Evolutionary conservation across 768 basidiomycete genomes (phyloP), one percentile per base, ranked within the genome.

Genomic region (Lanmaoa pseudosensibilis): DNA sequence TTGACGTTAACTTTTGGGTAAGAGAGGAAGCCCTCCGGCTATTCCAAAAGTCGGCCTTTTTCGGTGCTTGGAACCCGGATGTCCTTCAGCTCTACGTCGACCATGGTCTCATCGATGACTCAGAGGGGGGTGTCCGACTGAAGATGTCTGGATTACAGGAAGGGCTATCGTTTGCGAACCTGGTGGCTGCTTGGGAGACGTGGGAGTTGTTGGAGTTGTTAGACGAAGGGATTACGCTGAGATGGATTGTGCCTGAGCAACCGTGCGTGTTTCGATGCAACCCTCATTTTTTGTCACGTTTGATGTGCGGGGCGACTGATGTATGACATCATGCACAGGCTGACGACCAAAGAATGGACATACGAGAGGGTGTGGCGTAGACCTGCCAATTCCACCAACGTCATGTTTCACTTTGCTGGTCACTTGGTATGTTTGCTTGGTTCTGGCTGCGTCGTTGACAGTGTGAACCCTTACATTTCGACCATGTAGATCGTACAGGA

Each of bases 81-180:
- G 83, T 82, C 5, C 75, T 93, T 27, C 71, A 76, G 38, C 53
- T 75, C 19, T 92, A 92, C 64, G 72, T 89, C 53, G 78, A 86
- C 30, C 77, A 82, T 56, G 89, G 78, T 4, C 72, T 87, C 6
- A 57, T 60, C 3, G 70, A 74, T 45, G 62, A 69, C 21, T 44
- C 62, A 4, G 65, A 64, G 16, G 77, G 79, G 0, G 71, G 75
- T 1, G 78, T 84, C 11, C 76, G 68, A 41, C 80, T 93, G 38
- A 92, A 91, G 69, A 90, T 81, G 79, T 72, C 83, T 2, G 78
- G 78, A 2, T 58, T 88, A 6, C 85, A 84, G 61, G 91, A 92
- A 71, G 86, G 82, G 2, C 67, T 81, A 4, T 74, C 80, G 18
- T 90, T 89, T 67, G 71, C 77, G 0, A 86, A 87, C 50, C 66